Base-by-base conservation (phyloP, 2,329 filamentous ascomycete species). In the Colletotrichum higginsianum region DNA sequence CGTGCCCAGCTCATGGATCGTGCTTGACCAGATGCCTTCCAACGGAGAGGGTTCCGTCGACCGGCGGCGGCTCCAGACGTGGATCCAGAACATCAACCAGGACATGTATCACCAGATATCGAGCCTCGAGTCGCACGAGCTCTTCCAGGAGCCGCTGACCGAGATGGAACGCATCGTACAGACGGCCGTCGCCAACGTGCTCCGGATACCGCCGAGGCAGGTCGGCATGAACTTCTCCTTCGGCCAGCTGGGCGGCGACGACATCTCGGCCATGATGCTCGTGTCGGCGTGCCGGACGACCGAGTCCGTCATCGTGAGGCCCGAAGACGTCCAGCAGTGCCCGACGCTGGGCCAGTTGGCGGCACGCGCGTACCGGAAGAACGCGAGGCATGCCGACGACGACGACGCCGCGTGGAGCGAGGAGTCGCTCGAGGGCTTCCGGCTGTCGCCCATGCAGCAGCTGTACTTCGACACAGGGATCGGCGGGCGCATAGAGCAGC, bases 31-130 rank as follows among this genome's bases (percentile, higher is more conserved):
- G 55, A 85, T 88, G 81, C 85, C 86, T 8, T 63, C 83, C n/a
- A 81, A 81, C 57, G 78, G 80, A 0, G 74, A 78, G 15, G 84
- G 83, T 16, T 78, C 81, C 23, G 77, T 83, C 60, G 81, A 88
- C 74, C 79, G 82, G 52, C 80, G 86, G 42, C 82, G 80, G 67
- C 74, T 89, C 53, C 86, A 87, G 69, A 87, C 85, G 4, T 89
- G 87, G 87, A 84, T 84, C 35, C 86, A 88, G 77, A 88, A 88
- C 73, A 83, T 86, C 57, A 85, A 86, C 71, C 82, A 87, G 63
- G 80, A 84, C 38, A 73, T 82, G 30, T 84, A 87, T 74, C 80
- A 82, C 52, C 84, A 84, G 58, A 84, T 88, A 52, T 81, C 86
- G 77, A 82, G 81, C 58, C 77, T 87, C 23, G 81, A 84, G 30